Conservation (phyloP, 164 flowering plant species). For the Stephania japonica region DNA sequence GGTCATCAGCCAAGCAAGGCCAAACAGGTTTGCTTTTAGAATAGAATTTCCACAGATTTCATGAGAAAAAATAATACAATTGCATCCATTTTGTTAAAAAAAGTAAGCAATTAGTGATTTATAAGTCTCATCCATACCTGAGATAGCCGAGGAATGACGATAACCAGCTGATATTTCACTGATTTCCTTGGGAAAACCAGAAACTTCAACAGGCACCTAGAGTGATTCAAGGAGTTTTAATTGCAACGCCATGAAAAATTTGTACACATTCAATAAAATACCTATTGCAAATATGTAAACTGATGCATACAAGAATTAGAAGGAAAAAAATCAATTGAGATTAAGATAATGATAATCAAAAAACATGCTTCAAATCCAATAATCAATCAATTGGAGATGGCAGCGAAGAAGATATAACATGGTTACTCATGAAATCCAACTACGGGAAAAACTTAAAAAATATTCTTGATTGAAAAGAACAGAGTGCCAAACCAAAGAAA, state of each 20-base stretch:
- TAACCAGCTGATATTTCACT: slow-evolving; percentile 75
- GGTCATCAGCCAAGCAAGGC: neutral
- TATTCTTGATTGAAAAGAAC: neutral
- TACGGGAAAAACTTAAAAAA: neutral
- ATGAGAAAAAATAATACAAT: neutral
- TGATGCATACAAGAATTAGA: neutral
- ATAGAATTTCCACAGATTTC: neutral
- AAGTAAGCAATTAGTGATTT: neutral
- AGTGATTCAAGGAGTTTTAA: neutral
- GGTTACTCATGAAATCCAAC: neutral
- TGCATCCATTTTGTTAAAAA: slow-evolving; percentile 1
- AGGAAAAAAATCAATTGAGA: neutral
- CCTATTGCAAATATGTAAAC: neutral
- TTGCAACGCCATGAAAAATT: neutral
- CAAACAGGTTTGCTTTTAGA: neutral
- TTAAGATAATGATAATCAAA: neutral
- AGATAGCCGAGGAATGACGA: slow-evolving; percentile 74
- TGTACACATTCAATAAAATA: neutral
- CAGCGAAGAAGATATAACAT: neutral
- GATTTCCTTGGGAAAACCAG: slow-evolving; percentile 47
- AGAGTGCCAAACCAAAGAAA: neutral
- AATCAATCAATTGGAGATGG: neutral
- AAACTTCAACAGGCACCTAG: slow-evolving; percentile 69
- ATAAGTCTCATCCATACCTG: slow-evolving; percentile 38
- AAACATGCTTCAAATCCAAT: neutral